A percentile compares a stretch with the other conserved stretches of the same genome.
Evolutionary conservation across 2,329 filamentous ascomycete genomes (phyloP).

Genomic region (Fusarium metavorans): DNA sequence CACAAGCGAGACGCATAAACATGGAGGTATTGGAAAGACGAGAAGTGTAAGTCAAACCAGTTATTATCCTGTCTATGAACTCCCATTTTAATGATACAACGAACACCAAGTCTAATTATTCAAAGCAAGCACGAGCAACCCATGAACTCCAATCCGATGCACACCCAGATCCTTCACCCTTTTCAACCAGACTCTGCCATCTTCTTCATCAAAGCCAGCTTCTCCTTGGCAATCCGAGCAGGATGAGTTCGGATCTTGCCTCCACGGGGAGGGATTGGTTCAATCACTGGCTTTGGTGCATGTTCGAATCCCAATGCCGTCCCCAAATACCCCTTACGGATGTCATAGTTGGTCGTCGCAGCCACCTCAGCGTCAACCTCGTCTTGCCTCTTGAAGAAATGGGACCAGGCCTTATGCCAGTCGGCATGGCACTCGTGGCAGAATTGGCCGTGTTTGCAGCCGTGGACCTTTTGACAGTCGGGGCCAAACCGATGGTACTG

Average conservation of each 20-base stretch:
- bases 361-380: neutral
- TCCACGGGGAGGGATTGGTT: conserved; percentile 22
- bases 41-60: conserved; percentile 28
- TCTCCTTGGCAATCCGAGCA: conserved; percentile 28
- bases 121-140: conserved; percentile 3
- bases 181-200: neutral
- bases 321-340: conserved; percentile 13
- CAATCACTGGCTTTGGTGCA: conserved; percentile 10
- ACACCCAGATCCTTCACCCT: neutral
- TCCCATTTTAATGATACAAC: neutral
- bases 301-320: conserved; percentile 3
- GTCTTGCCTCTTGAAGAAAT: conserved; percentile 29
- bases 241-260: conserved; percentile 34
- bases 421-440: conserved; percentile 38
- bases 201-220: conserved; percentile 10
- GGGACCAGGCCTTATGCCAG: conserved; percentile 34
- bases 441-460: conserved; percentile 11
- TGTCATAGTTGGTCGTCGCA: conserved; percentile 15
- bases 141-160: neutral
- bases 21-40: conserved; percentile 1
- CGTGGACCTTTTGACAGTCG: conserved; percentile 38
- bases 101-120: conserved; percentile 17
- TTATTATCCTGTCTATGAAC: neutral
- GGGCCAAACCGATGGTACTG: conserved; percentile 30
- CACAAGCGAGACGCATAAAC: conserved; percentile 1